Percentiles rank a stretch among this genome's conserved stretches.
phyloP scores from a whole-genome alignment of 2,329 filamentous ascomycete genomes.

The Fonsecaea pedrosoi region DNA sequence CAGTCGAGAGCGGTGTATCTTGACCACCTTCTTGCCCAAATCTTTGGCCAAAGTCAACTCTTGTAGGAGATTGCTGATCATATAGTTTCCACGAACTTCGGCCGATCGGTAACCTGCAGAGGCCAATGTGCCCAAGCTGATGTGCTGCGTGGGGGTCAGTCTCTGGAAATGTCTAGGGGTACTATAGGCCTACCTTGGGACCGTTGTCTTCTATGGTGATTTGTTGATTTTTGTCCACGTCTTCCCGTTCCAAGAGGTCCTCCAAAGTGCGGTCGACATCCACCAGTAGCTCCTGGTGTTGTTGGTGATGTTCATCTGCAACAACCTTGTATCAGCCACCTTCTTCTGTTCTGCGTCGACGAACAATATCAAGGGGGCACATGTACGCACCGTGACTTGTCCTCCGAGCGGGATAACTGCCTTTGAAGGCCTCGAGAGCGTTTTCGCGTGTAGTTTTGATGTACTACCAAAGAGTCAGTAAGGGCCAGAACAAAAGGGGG shows the following conservation, averaged over 20 bases:
- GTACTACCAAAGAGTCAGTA: conserved; percentile 27
- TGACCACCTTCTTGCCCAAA: conserved; percentile 84
- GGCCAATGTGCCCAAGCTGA: conserved; percentile 81
- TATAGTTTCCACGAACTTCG: conserved; percentile 94
- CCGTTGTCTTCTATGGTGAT: conserved; percentile 97
- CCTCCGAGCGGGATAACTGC: conserved; percentile 44
- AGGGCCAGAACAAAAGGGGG: background rate
- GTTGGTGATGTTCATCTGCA: conserved; percentile 73
- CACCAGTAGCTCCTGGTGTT: conserved; percentile 81
- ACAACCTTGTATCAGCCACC: conserved; percentile 22
- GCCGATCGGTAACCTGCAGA: conserved; percentile 87
- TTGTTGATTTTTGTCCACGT: conserved; percentile 92
- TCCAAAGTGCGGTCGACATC: conserved; percentile 84
- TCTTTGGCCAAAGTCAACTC: conserved; percentile 92
- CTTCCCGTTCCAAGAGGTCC: conserved; percentile 80
- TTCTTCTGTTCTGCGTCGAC: conserved; percentile 31
- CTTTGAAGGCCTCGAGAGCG: conserved; percentile 22
- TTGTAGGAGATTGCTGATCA: conserved; percentile 94
- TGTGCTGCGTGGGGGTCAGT: conserved; percentile 60
- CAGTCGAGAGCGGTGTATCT: conserved; percentile 86
- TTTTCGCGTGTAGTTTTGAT: conserved; percentile 36
- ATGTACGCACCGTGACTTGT: conserved; percentile 51
- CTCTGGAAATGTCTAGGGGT: background rate
- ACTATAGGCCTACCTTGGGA: conserved; percentile 71
- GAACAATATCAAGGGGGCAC: background rate